Evolutionary conservation across 352 stramenopile genomes (phyloP), one percentile per base, ranked within the genome.

Genomic region (Pythium chondricola): DNA sequence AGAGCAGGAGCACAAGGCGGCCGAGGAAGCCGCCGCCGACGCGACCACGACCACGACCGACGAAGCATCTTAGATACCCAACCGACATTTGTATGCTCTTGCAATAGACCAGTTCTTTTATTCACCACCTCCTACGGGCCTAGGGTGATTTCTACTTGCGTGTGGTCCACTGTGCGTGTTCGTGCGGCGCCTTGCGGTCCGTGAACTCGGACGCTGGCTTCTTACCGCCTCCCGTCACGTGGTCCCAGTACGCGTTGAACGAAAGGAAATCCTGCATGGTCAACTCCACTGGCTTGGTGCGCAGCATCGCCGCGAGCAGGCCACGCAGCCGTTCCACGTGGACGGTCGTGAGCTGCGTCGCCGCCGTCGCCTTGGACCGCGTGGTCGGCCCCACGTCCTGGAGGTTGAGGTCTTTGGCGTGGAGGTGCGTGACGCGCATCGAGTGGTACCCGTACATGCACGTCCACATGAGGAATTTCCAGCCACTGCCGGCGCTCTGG

Each of bases 161-260:
- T 24, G 58, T 59, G 65, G 61, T 65, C 80, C 79, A 89, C 58
- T 88, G 77, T 10, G 82, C 82, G 46, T 93, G 82, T 55, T 93
- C 82, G 45, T 93, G 82, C 17, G 82, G 82, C 48, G 82, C 82
- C 57, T 90, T 91, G 52, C 82, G 77, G 48, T 87, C 65, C 52
- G 82, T 93, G 44, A 93, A 93, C 50, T 79, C 59, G 5, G 82
- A 63, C 25, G 82, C 82, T 1, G 79, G 65, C 22, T 84, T 67
- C 17, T 75, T 67, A 33, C 82, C 82, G 38, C 82, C 82, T 17
- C 70, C 56, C 16, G 71, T 85, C 1, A 93, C 74, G 52, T 93
- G 82, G 13, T 72, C 60, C 82, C 79, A 93, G 63, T 93, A 93
- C 24, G 67, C 66, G 41, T 89, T 85, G 60, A 93, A 93, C 29